A percentile compares a stretch with the other conserved stretches of the same genome.
Conservation (phyloP, 148 eudicot species). For the Arbutus unedo region DNA sequence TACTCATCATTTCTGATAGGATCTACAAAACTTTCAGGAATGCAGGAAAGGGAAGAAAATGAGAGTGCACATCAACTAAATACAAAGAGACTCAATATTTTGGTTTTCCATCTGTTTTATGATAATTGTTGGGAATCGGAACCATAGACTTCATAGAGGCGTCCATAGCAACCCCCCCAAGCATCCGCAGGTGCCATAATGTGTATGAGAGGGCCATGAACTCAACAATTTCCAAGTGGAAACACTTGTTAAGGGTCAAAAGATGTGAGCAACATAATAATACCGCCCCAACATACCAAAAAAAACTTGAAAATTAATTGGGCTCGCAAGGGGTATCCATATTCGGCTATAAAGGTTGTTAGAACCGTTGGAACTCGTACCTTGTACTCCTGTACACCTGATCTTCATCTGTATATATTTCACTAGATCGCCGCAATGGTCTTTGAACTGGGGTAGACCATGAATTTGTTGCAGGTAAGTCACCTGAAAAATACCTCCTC, state of each 20-base stretch:
- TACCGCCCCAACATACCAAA: background rate
- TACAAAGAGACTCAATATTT: background rate
- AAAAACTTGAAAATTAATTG: background rate
- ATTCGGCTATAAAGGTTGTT: background rate
- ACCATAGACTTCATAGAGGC: background rate
- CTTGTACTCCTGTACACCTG: slow-evolving; percentile 45
- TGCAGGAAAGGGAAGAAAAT: background rate
- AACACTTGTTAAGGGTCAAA: background rate
- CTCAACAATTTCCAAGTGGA: background rate
- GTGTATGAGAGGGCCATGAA: background rate
- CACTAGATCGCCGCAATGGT: slow-evolving; percentile 43
- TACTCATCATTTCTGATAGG: background rate
- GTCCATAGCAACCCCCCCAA: background rate
- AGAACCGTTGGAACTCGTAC: slow-evolving; percentile 30
- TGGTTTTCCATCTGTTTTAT: background rate
- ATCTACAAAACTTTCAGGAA: background rate
- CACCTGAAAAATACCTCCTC: slow-evolving; percentile 86
- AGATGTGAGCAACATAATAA: background rate
- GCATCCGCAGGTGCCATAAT: background rate
- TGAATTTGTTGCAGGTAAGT: slow-evolving; percentile 58
- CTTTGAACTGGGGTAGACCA: slow-evolving; percentile 60
- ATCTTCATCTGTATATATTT: slow-evolving; percentile 56
- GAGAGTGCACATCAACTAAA: background rate
- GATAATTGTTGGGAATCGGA: background rate
- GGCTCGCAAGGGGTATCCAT: background rate